These are phyloP conservation scores for Penicillium taxi DNA, from an alignment of 495 filamentous ascomycete genomes.

Conservation along the genomic window DNA sequence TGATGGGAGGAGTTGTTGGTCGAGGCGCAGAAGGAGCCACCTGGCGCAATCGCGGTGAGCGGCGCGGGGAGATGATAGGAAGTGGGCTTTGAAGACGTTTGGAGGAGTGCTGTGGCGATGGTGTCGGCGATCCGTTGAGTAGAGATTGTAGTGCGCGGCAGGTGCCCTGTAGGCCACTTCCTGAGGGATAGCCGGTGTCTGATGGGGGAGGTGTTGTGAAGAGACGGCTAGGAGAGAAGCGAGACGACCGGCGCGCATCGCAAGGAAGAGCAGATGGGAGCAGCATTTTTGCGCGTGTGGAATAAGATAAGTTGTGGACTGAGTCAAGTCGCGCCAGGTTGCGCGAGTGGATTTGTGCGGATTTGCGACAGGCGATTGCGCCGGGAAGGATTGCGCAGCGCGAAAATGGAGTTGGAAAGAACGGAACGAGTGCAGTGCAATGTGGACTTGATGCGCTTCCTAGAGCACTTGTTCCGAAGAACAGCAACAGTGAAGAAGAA, in stretches of 20 bases:
- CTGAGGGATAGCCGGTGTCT: constrained; percentile 43
- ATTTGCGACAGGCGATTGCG: constrained; percentile 25
- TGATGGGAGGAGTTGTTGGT: constrained; percentile 26
- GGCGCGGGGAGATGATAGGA: constrained; percentile 42
- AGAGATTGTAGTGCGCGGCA: constrained; percentile 67
- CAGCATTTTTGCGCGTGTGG: constrained; percentile 44
- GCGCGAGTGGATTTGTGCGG: constrained; percentile 16
- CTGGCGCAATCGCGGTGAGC: constrained; percentile 39
- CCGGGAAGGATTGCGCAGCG: constrained; percentile 29
- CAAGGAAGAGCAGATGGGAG: constrained; percentile 65
- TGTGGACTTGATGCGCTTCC: constrained; percentile 21
- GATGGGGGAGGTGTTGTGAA: constrained; percentile 55
- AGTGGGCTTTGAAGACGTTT: constrained; percentile 46
- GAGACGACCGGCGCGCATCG: constrained; percentile 52
- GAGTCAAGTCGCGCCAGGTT: constrained; percentile 3
- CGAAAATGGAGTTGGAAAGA: constrained; percentile 11
- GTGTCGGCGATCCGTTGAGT: constrained; percentile 40
- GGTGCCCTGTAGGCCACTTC: constrained; percentile 54
- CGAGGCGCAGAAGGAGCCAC: constrained; percentile 27
- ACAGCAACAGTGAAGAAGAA: constrained; percentile 19
- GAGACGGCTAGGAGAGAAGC: constrained; percentile 51
- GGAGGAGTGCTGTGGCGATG: constrained; percentile 28
- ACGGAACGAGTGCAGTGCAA: constrained; percentile 15
- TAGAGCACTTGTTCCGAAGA: constrained; percentile 18
- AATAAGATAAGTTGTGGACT: constrained; percentile 2